These are phyloP conservation scores for Viola pubescens DNA, from an alignment of 441 rosid species.

Conservation along the genomic window DNA sequence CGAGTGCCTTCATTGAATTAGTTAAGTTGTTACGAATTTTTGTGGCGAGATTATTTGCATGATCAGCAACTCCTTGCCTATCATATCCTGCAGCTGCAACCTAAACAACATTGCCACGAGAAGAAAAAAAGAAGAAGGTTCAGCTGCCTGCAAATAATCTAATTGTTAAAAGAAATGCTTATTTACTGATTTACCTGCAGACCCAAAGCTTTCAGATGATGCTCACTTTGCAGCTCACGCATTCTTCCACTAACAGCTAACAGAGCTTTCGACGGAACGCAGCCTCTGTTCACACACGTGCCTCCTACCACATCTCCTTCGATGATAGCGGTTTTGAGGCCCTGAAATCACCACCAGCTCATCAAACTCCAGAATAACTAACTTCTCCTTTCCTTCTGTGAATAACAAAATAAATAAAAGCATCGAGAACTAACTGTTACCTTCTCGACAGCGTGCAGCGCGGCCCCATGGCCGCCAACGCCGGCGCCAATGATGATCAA, in stretches of 20 bases:
- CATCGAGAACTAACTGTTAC: conserved; percentile 17
- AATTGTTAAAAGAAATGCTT: not conserved
- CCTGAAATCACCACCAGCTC: conserved; percentile 31
- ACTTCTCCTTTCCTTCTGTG: not conserved
- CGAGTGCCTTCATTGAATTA: conserved; percentile 86
- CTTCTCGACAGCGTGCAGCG: conserved; percentile 93
- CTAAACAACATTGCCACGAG: conserved; percentile 26
- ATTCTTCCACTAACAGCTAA: conserved; percentile 92
- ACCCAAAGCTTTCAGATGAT: conserved; percentile 91
- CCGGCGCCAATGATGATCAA: conserved; percentile 96
- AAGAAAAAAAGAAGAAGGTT: not conserved
- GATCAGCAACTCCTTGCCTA: conserved; percentile 92
- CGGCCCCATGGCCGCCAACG: conserved; percentile 99
- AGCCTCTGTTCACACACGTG: conserved; percentile 95
- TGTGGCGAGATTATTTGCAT: conserved; percentile 87
- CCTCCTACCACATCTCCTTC: conserved; percentile 99
- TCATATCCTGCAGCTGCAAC: conserved; percentile 90
- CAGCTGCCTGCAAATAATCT: not conserved
- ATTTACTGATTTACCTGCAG: conserved; percentile 50
- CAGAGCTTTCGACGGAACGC: conserved; percentile 98
- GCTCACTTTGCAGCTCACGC: conserved; percentile 90
- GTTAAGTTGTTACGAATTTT: conserved; percentile 84
- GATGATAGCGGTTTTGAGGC: conserved; percentile 84
- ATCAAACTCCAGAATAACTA: not conserved
- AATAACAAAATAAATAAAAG: not conserved